Conservation (phyloP, 345 rosid species). For the Melaleuca alternifolia region DNA sequence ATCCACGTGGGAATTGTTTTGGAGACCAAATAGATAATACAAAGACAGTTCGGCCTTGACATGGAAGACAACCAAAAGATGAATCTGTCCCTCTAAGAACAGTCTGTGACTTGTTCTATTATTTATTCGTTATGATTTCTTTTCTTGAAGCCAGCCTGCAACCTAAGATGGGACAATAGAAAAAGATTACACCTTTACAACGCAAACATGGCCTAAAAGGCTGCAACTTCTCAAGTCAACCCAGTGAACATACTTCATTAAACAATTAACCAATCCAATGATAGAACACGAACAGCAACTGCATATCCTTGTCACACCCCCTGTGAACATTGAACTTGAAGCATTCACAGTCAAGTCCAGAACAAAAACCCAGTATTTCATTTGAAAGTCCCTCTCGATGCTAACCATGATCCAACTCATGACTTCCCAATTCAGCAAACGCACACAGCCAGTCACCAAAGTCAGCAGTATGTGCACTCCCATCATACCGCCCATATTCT, state of each 20-base stretch:
- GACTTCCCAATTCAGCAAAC: neutral
- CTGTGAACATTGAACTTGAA: neutral
- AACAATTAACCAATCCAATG: neutral
- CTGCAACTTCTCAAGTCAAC: neutral
- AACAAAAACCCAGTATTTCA: neutral
- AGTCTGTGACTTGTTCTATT: neutral
- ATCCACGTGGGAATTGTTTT: neutral
- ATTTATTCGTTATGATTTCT: neutral
- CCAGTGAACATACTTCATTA: neutral
- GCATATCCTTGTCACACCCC: neutral
- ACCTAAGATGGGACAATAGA: neutral
- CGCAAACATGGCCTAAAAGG: neutral
- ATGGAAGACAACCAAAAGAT: neutral
- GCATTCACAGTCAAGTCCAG: neutral
- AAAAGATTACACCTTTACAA: neutral
- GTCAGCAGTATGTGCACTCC: neutral
- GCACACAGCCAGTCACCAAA: neutral
- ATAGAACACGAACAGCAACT: neutral
- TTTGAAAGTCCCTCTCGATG: neutral
- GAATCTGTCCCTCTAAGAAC: neutral
- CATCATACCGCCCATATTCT: neutral
- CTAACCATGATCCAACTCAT: neutral
- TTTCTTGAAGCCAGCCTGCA: neutral
- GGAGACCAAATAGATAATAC: neutral
- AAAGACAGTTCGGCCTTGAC: neutral